phyloP scores from a whole-genome alignment of 2,329 filamentous ascomycete genomes.

The Fusarium graminum region DNA sequence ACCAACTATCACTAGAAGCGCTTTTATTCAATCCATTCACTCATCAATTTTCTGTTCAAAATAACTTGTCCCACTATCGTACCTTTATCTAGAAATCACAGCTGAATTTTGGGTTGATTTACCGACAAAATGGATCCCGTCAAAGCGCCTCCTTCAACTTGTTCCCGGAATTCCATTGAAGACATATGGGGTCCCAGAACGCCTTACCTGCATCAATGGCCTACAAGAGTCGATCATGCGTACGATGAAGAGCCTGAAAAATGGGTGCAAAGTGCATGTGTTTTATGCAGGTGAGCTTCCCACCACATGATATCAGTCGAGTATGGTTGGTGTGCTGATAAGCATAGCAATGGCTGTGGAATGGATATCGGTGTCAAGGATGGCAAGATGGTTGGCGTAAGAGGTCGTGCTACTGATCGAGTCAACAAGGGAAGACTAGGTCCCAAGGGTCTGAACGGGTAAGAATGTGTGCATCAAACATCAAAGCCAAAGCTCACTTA shows the following conservation, averaged over 20 bases:
- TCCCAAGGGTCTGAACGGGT: background rate
- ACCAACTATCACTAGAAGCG: background rate
- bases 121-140: background rate
- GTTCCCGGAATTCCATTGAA: background rate
- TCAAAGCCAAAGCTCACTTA: no score
- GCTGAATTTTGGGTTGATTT: no score
- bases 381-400: conserved; percentile 1
- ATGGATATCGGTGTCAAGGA: background rate
- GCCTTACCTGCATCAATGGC: conserved; percentile 5
- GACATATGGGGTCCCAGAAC: conserved; percentile 5
- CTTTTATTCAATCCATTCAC: no score
- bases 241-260: background rate
- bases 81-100: no score
- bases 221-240: conserved; percentile 9
- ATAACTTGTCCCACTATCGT: no score
- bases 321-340: background rate
- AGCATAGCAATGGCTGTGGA: conserved; percentile 1
- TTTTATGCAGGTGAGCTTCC: conserved; percentile 1
- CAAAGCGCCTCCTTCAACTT: background rate
- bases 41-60: no score
- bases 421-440: background rate
- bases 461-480: no score
- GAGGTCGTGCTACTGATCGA: conserved; percentile 5
- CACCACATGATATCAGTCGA: background rate
- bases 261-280: conserved; percentile 10